Evolutionary conservation across 2,329 filamentous ascomycete genomes (phyloP), one percentile per base, ranked within the genome.

Genomic region (Teratosphaeriaceae sp.): DNA sequence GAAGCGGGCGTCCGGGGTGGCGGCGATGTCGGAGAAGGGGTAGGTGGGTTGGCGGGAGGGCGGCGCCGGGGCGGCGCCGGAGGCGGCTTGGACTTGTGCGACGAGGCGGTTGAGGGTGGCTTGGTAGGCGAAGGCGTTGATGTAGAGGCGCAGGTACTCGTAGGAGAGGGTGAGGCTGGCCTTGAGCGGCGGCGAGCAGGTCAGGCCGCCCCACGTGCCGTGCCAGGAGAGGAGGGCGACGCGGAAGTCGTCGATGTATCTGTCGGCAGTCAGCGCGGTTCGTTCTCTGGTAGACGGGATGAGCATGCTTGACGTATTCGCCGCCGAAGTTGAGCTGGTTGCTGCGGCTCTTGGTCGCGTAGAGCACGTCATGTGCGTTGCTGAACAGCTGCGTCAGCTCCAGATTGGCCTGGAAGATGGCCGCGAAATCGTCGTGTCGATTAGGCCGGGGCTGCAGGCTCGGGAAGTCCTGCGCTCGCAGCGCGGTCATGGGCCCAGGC

Each of bases 121-220:
- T 43, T 54, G 42, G 23, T 82, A 82, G 3, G 79, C 79, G 54
- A 82, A 83, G 0, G 79, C 79, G 44, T 82, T 82, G 47, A 80
- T 78, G 53, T 83, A 83, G 2, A 83, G 69, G 3, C 79, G 72
- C 6, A 83, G 62, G 54, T 82, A 83, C 50, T 82, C 77, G 53
- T 80, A 82, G 0, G 78, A 80, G 34, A 83, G 61, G 27, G 80
- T 70, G 13, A 83, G 60, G 5, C 74, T 79, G 3, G 75, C 72
- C 53, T 80, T 80, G 48, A 82, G 72, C 2, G 73, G 70, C 1
- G 72, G 66, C 1, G 78, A 78, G 50, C 57, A 60, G 16, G 48
- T 52, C 24, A 62, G 51, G 13, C 47, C 49, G 2, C 57, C 57
- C 59, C 59, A 62, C 1, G 46, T 54, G n/a, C 51, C 49, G 13